Evolutionary conservation across 2,329 filamentous ascomycete genomes (phyloP).

Genomic region (Metarhizium brunneum): DNA sequence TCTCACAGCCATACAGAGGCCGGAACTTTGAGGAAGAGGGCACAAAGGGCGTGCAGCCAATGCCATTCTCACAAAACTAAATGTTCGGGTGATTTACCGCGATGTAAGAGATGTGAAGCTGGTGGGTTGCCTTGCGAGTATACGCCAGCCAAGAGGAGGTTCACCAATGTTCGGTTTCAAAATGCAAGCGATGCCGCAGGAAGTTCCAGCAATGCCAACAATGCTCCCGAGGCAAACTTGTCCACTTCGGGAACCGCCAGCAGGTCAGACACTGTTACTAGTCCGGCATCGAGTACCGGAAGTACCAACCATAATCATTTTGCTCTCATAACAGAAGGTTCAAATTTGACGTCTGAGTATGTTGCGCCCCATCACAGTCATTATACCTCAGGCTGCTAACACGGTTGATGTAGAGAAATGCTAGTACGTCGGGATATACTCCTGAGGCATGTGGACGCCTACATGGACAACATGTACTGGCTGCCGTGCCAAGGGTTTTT

Average conservation of each 20-base stretch:
- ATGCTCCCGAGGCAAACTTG: neutral
- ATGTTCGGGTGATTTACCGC: constrained; percentile 31
- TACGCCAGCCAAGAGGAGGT: constrained; percentile 27
- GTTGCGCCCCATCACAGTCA: constrained; percentile 1
- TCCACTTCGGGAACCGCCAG: constrained; percentile 5
- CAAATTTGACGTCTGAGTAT: constrained; percentile 20
- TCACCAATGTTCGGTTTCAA: constrained; percentile 22
- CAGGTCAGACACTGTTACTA: constrained; percentile 10
- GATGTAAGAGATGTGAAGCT: constrained; percentile 27
- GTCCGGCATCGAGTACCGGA: constrained; percentile 9
- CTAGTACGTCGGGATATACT: constrained; percentile 26
- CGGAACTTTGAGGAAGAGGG: constrained; percentile 30
- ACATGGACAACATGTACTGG: constrained; percentile 28
- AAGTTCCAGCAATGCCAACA: neutral
- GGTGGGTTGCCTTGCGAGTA: constrained; percentile 29
- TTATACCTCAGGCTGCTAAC: neutral
- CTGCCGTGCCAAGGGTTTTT: constrained; percentile 30
- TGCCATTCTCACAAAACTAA: constrained; percentile 34
- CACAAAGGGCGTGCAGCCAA: constrained; percentile 31
- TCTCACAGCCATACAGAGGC: constrained; percentile 32
- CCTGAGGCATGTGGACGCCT: constrained; percentile 27
- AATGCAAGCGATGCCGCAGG: constrained; percentile 1
- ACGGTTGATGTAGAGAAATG: constrained; percentile 16
- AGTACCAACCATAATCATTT: constrained; percentile 9
- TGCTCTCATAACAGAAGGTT: constrained; percentile 14